Base-by-base conservation (phyloP, 352 stramenopile species). In the Globisporangium iwayamae region DNA sequence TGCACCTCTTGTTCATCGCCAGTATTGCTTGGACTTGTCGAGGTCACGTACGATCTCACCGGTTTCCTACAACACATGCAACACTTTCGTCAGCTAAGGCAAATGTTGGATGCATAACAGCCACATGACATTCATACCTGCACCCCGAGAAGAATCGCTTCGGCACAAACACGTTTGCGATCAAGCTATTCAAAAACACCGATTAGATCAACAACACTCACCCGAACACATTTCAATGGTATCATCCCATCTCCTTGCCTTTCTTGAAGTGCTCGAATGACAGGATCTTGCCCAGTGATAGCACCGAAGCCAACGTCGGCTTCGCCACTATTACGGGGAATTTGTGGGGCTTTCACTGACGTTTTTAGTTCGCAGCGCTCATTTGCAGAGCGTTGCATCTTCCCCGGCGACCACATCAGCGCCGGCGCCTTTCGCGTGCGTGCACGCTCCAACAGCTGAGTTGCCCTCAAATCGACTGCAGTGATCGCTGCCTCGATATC, bases 151-250 rank as follows among this genome's bases (percentile, higher is more conserved):
- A 50, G 4, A 50, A 50, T 50, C 45, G 45, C 8, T 28, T 50
- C n/a, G 45, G 45, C 5, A 50, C 45, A n/a, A 50, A 50, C 45
- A 50, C 45, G n/a, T 50, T 50, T 50, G 45, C 6, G 45, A 50
- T 50, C 45, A 50, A 28, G 18, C 45, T 50, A 50, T 10, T 7
- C 45, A 13, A 46, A n/a, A n/a, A 4, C 10, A 46, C 39, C 13
- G 11, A 46, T 46, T 18, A 46, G 10, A 46, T 7, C 13, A n/a
- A 4, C 39, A n/a, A 46, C 3, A 20, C 39, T 46, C 13, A 3
- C 10, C 34, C n/a, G 39, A 4, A 46, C 14, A 46, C 5, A 18
- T 46, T 4, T 46, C 39, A 46, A 18, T 13, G n/a, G 14, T 2
- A 14, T 16, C 38, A 43, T n/a, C 14, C 10, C 13, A 46, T n/a